These are phyloP conservation scores for Tricharina praecox DNA, from an alignment of 495 filamentous ascomycete species.

Conservation along the genomic window DNA sequence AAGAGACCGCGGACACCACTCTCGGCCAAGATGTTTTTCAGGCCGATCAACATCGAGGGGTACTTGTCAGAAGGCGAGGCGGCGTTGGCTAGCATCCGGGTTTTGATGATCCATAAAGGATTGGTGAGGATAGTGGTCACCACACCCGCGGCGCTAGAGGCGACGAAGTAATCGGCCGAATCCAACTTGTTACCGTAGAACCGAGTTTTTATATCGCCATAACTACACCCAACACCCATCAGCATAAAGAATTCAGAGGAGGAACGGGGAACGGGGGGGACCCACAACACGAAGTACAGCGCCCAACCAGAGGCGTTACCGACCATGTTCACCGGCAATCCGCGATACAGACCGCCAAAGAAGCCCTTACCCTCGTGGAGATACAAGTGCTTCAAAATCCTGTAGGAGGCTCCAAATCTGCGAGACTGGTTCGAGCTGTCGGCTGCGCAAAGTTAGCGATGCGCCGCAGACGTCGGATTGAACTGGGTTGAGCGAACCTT, in stretches of 20 bases:
- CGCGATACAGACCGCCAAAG: constrained; percentile 53
- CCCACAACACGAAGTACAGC: constrained; percentile 69
- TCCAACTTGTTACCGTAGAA: constrained; percentile 14
- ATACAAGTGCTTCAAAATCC: no score
- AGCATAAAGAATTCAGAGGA: neutral
- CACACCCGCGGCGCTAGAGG: constrained; percentile 59
- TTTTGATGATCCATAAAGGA: constrained; percentile 97
- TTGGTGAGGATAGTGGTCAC: constrained; percentile 72
- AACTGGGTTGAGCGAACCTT: no score
- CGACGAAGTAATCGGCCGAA: constrained; percentile 65
- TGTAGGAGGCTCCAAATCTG: no score
- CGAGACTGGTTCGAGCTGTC: no score
- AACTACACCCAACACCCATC: constrained; percentile 11
- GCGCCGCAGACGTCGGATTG: constrained; percentile 37
- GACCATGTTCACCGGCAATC: constrained; percentile 72
- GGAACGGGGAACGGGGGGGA: neutral
- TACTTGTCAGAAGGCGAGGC: constrained; percentile 55
- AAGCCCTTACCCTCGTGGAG: constrained; percentile 36
- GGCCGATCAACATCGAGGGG: constrained; percentile 52
- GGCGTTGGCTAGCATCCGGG: constrained; percentile 82
- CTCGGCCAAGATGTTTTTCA: constrained; percentile 39
- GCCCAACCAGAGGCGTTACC: constrained; percentile 86
- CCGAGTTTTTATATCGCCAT: constrained; percentile 26
- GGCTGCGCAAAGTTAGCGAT: constrained; percentile 40
- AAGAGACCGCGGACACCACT: constrained; percentile 72